A percentile compares a stretch with the other conserved stretches of the same genome.
phyloP scores from a whole-genome alignment of 352 stramenopile genomes.

The Phytophthora fragariae region DNA sequence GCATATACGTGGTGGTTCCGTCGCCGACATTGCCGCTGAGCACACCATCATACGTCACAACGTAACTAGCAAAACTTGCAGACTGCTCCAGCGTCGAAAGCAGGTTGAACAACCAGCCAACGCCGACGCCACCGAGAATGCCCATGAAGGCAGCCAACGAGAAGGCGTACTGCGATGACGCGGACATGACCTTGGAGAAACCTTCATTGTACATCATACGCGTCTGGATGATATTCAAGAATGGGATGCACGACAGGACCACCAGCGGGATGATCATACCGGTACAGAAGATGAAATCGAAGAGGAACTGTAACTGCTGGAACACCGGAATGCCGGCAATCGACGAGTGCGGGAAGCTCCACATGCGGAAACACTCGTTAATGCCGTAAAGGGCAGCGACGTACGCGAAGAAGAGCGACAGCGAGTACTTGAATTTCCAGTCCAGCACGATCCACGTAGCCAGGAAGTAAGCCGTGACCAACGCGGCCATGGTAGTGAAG shows the following conservation, averaged over 20 bases:
- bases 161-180: conserved; percentile 81
- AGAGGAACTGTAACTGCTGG: conserved; percentile 82
- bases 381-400: conserved; percentile 68
- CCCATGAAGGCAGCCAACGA: conserved; percentile 76
- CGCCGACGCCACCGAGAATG: conserved; percentile 61
- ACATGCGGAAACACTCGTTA: conserved; percentile 81
- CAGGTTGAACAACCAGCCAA: conserved; percentile 76
- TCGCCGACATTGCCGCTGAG: conserved; percentile 62
- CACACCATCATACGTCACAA: conserved; percentile 63
- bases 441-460: conserved; percentile 49
- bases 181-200: conserved; percentile 83
- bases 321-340: conserved; percentile 65
- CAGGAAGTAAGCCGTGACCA: conserved; percentile 60
- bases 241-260: conserved; percentile 75
- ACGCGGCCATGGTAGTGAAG: conserved; percentile 36
- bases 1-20: conserved; percentile 64
- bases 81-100: conserved; percentile 72
- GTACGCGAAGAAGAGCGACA: conserved; percentile 77
- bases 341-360: conserved; percentile 65
- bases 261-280: conserved; percentile 72
- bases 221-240: conserved; percentile 84
- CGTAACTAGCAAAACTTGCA: conserved; percentile 74
- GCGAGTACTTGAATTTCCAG: conserved; percentile 47
- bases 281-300: conserved; percentile 80
- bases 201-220: conserved; percentile 91